Percentiles rank a stretch among this genome's conserved stretches.
These are phyloP conservation scores for Aspergillus pseudoglaucus DNA, from an alignment of 2,329 filamentous ascomycete species.

Conservation along the genomic window DNA sequence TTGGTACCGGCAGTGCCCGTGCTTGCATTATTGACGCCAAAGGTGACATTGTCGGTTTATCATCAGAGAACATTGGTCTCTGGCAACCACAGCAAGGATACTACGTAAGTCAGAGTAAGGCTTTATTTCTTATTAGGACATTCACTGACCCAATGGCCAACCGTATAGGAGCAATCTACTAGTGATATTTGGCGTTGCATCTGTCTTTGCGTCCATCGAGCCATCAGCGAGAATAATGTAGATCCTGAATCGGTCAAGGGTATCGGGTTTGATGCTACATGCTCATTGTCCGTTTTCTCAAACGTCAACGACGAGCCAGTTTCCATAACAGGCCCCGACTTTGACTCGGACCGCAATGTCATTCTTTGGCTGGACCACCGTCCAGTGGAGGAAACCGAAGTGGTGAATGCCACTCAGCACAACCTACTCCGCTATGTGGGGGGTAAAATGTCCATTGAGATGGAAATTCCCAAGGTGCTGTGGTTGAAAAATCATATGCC, in stretches of 20 bases:
- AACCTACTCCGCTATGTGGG: conserved; percentile 93
- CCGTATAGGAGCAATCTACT: conserved; percentile 83
- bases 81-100: conserved; percentile 72
- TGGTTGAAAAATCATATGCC: conserved; percentile 99
- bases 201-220: conserved; percentile 76
- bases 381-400: conserved; percentile 79
- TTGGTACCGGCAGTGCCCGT: conserved; percentile 89
- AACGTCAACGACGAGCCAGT: conserved; percentile 86
- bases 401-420: conserved; percentile 88
- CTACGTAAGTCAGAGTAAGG: conserved; percentile 52
- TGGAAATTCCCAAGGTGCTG: conserved; percentile 97
- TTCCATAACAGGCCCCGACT: conserved; percentile 81
- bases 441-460: conserved; percentile 97
- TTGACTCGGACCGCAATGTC: conserved; percentile 86
- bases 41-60: conserved; percentile 73
- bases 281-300: conserved; percentile 86
- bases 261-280: conserved; percentile 97
- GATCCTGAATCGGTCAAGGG: conserved; percentile 71
- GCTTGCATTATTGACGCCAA: conserved; percentile 91
- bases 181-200: conserved; percentile 96
- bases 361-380: conserved; percentile 97
- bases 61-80: conserved; percentile 68
- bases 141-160: conserved; percentile 8
- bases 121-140: neutral
- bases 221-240: conserved; percentile 73